Conservation (phyloP, 2,329 filamentous ascomycete genomes). For the Penicillium capsulatum region DNA sequence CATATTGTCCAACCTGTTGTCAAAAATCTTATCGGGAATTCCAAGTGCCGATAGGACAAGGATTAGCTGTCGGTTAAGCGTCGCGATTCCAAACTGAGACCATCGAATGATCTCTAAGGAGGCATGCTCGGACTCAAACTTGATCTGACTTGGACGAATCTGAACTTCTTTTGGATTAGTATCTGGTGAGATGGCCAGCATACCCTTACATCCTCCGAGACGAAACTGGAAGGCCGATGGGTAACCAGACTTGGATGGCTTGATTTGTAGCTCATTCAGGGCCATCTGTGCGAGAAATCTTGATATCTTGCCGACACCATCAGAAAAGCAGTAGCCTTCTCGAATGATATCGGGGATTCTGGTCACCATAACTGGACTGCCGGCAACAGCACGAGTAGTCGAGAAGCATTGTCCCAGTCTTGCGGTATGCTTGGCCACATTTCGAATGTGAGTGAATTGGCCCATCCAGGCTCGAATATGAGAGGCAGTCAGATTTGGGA, state of each 20-base stretch:
- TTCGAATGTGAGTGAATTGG: constrained; percentile 70
- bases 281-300: constrained; percentile 69
- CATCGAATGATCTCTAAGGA: constrained; percentile 80
- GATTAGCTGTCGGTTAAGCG: constrained; percentile 86
- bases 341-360: constrained; percentile 66
- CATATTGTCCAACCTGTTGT: constrained; percentile 63
- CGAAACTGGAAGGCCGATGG: constrained; percentile 91
- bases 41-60: constrained; percentile 75
- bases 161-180: constrained; percentile 65
- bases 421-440: constrained; percentile 85
- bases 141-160: constrained; percentile 79
- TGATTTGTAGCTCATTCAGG: constrained; percentile 62
- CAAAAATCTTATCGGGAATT: constrained; percentile 63
- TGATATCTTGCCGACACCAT: constrained; percentile 93
- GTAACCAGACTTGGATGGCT: constrained; percentile 49
- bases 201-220: constrained; percentile 86
- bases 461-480: constrained; percentile 86
- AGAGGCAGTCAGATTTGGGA: constrained; percentile 62
- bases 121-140: constrained; percentile 69
- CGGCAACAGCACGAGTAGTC: constrained; percentile 72
- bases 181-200: constrained; percentile 71
- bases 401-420: constrained; percentile 94
- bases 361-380: constrained; percentile 56
- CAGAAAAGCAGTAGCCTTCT: constrained; percentile 72
- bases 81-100: constrained; percentile 70